A percentile compares a stretch with the other conserved stretches of the same genome.
Evolutionary conservation across 2,329 filamentous ascomycete genomes (phyloP).

Genomic region (Cladosporium sp.): DNA sequence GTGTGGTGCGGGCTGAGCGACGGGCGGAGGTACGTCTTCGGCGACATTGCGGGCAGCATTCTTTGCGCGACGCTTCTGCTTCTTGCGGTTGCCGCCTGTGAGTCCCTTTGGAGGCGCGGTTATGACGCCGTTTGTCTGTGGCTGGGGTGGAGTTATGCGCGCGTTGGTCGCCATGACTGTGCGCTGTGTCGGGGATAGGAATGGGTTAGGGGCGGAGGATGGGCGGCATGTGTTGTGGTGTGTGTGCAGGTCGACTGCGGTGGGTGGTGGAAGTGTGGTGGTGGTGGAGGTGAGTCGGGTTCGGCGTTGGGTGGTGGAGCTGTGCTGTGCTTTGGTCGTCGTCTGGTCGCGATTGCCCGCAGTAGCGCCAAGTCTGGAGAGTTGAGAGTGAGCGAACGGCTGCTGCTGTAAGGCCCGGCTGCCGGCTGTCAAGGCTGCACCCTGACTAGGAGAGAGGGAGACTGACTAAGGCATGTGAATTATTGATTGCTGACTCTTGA

Average conservation of each 20-base stretch:
- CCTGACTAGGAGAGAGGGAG: not conserved
- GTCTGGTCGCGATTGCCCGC: conserved; percentile 4
- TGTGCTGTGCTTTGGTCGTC: not conserved
- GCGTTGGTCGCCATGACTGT: conserved; percentile 33
- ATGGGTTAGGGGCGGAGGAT: conserved; percentile 4
- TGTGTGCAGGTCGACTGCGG: not conserved
- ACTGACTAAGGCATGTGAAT: not conserved
- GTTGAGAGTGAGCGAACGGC: not conserved
- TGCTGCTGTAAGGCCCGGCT: not conserved
- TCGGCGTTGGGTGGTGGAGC: not conserved
- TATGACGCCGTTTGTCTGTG: conserved; percentile 41
- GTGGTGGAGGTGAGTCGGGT: not conserved
- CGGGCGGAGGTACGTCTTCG: conserved; percentile 42
- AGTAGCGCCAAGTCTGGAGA: conserved; percentile 5
- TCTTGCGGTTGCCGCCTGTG: conserved; percentile 77
- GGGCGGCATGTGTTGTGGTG: conserved; percentile 8
- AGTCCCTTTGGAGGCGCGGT: conserved; percentile 33
- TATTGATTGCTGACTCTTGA: not conserved
- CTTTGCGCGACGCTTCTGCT: conserved; percentile 89
- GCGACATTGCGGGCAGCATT: conserved; percentile 65
- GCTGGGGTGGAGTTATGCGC: conserved; percentile 25
- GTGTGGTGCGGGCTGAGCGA: conserved; percentile 20
- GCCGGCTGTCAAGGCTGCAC: not conserved
- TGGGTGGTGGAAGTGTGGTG: not conserved
- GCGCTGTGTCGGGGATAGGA: conserved; percentile 19